Evolutionary conservation across 2,329 filamentous ascomycete species (phyloP).

Genomic region (Verticillium nubilum): DNA sequence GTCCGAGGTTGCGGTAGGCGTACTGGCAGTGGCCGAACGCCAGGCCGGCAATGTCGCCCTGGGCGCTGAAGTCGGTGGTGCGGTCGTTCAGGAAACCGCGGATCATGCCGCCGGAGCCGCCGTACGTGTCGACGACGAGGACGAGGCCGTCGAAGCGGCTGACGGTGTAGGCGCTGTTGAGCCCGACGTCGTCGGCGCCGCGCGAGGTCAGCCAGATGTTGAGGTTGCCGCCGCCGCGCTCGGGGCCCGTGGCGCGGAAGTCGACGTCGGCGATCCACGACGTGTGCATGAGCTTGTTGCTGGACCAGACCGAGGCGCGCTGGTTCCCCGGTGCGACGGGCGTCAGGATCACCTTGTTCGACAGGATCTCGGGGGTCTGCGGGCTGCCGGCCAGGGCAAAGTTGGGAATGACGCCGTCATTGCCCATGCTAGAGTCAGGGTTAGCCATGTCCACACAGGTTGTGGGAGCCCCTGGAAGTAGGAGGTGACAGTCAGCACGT

Average conservation of each 20-base stretch:
- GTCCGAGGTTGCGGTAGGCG: slow-evolving; percentile 84
- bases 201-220: slow-evolving; percentile 87
- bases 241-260: slow-evolving; percentile 81
- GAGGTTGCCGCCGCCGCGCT: slow-evolving; percentile 80
- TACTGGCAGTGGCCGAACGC: slow-evolving; percentile 93
- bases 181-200: slow-evolving; percentile 58
- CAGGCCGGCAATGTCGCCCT: slow-evolving; percentile 73
- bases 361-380: slow-evolving; percentile 59
- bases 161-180: slow-evolving; percentile 78
- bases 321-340: slow-evolving; percentile 82
- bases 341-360: slow-evolving; percentile 88
- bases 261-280: slow-evolving; percentile 81
- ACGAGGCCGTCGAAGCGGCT: slow-evolving; percentile 86
- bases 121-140: slow-evolving; percentile 78
- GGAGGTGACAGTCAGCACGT: slow-evolving; percentile 15
- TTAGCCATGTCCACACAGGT: neutral
- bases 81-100: slow-evolving; percentile 95
- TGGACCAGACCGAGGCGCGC: slow-evolving; percentile 77
- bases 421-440: slow-evolving; percentile 8
- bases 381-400: slow-evolving; percentile 54
- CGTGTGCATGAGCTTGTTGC: slow-evolving; percentile 53
- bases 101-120: slow-evolving; percentile 71
- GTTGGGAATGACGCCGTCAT: slow-evolving; percentile 36
- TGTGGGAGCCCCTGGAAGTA: neutral
- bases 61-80: slow-evolving; percentile 68